Evolutionary conservation across 177 flowering plant species (phyloP), one percentile per base, ranked within the genome.

Genomic region (Vitis hybrid): DNA sequence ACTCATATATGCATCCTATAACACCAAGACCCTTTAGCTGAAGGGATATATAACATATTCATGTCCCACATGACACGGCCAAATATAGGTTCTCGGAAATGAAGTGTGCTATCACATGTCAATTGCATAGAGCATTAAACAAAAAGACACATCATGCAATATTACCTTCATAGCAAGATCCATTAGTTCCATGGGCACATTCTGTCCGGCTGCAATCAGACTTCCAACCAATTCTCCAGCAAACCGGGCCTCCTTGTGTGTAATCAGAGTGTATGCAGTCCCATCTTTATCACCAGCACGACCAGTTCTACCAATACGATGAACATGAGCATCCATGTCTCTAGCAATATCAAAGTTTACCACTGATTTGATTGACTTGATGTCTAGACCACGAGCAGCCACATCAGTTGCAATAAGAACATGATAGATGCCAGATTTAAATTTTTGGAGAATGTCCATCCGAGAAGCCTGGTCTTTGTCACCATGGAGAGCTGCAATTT

Each of bases 221-320:
- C 95, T 90, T 77, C 88, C 90, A 53, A 90, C 99, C 81, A 95
- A 77, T 69, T 95, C 99, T 57, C 97, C 97, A 58, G 99, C 99
- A 88, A 93, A 95, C 54, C 97, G 87, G 2, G 97, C 91, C 82
- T 95, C 98, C 79, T 90, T 93, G 68, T 82, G 97, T 11, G 97
- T 90, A 70, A 95, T 83, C 64, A 95, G 91, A 54, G 99, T 95
- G 77, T 87, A 88, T 11, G 99, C 98, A 68, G 78, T 81, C 68
- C 99, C 99, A 75, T 95, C 99, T 73, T 95, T 95, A 63, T 94
- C 97, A 63, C 99, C 99, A 75, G 99, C 99, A 78, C 99, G 95
- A 22, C 99, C 99, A 44, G 99, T 96, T 79, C 99, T 87, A 73
- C 99, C 99, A 81, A 96, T 92, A 17, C 99, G 93, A 82, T 96